These are phyloP conservation scores for Vanilla planifolia DNA, from an alignment of 106 monocot genomes.

Conservation along the genomic window DNA sequence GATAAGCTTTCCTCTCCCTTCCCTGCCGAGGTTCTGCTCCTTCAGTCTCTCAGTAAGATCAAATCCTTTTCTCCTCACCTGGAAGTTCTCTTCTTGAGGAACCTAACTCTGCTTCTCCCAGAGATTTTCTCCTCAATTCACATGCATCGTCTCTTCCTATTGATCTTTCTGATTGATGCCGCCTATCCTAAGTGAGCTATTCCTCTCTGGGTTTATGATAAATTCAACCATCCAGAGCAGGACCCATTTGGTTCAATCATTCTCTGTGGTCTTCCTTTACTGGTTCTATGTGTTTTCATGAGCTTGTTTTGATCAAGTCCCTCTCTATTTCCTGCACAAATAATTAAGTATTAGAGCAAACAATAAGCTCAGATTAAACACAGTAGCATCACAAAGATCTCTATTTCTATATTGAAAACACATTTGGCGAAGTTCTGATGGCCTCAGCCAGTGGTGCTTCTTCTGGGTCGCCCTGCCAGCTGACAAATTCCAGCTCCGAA, in stretches of 20 bases:
- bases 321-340: slow-evolving; percentile 3
- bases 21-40: background rate
- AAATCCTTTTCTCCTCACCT: background rate
- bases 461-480: slow-evolving; percentile 10
- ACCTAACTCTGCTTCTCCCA: background rate
- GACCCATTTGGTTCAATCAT: slow-evolving; percentile 53
- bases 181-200: slow-evolving; percentile 41
- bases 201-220: slow-evolving; percentile 51
- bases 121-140: slow-evolving; percentile 7
- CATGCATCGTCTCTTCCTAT: slow-evolving; percentile 17
- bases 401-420: background rate
- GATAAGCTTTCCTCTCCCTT: background rate
- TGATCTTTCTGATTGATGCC: slow-evolving; percentile 42
- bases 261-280: slow-evolving; percentile 69
- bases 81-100: too few species aligned
- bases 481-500: slow-evolving; percentile 18
- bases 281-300: slow-evolving; percentile 75
- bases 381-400: background rate
- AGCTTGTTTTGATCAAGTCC: slow-evolving; percentile 3
- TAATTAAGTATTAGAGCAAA: background rate
- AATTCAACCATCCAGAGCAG: slow-evolving; percentile 40
- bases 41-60: background rate
- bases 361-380: background rate
- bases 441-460: slow-evolving; percentile 29
- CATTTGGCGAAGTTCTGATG: slow-evolving; percentile 3